Percentiles rank a stretch among this genome's conserved stretches.
phyloP scores from a whole-genome alignment of 768 basidiomycete genomes.

The Mycena rosella region DNA sequence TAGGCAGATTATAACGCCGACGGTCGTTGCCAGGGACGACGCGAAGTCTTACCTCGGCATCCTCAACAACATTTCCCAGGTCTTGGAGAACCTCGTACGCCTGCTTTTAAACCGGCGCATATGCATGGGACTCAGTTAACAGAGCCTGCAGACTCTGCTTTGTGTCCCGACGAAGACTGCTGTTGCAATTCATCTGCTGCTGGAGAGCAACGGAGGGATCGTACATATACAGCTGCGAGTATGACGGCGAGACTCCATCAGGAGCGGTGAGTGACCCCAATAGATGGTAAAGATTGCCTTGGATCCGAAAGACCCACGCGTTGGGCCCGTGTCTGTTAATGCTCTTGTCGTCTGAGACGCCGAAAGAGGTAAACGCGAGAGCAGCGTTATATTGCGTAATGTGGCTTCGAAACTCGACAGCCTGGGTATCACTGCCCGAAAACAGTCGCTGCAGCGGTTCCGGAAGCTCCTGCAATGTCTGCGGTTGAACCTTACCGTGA shows the following conservation, averaged over 20 bases:
- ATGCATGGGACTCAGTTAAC: neutral
- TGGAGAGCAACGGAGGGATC: conserved; percentile 4
- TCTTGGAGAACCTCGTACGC: conserved; percentile 1
- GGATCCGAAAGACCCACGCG: conserved; percentile 10
- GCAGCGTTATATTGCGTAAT: conserved; percentile 5
- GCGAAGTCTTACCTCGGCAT: neutral
- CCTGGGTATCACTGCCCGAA: neutral
- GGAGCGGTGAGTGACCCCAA: conserved; percentile 4
- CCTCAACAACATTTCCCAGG: neutral
- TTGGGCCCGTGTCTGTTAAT: neutral
- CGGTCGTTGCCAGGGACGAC: neutral
- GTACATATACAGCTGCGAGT: conserved; percentile 9
- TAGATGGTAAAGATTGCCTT: neutral
- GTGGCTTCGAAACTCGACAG: neutral
- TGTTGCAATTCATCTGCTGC: conserved; percentile 10
- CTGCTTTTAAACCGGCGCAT: neutral
- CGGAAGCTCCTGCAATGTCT: neutral
- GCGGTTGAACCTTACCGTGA: conserved; percentile 11
- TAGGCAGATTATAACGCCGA: neutral
- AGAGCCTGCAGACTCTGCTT: neutral
- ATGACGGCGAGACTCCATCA: neutral
- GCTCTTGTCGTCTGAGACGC: neutral
- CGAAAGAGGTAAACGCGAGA: conserved; percentile 7
- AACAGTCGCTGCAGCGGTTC: neutral
- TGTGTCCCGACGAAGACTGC: conserved; percentile 7